Percentiles rank a stretch among this genome's conserved stretches.
Evolutionary conservation across 2,329 filamentous ascomycete species (phyloP).

Genomic region (Sclerotinia trifoliorum): DNA sequence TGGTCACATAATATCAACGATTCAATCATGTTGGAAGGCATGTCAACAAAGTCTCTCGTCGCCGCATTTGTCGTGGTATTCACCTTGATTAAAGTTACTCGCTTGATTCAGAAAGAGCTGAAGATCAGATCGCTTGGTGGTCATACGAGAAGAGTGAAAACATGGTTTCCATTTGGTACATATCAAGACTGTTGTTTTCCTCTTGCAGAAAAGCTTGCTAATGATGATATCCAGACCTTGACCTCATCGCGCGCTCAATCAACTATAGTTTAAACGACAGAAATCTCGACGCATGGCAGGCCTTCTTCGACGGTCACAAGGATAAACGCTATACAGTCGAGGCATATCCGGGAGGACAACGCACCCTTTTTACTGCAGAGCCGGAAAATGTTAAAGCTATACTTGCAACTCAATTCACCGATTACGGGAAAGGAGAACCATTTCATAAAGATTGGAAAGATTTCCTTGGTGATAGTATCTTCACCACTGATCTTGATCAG

Average conservation of each 20-base stretch:
- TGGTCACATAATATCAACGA: neutral
- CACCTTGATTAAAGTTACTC: conserved; percentile 36
- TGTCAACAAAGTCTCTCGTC: conserved; percentile 47
- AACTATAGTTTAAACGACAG: conserved; percentile 43
- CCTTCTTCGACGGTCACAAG: conserved; percentile 43
- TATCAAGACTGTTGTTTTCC: neutral
- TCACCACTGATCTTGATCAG: conserved; percentile 72
- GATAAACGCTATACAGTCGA: conserved; percentile 58
- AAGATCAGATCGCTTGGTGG: conserved; percentile 49
- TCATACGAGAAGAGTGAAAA: conserved; percentile 43
- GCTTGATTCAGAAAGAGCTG: conserved; percentile 45
- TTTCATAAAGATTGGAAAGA: conserved; percentile 75
- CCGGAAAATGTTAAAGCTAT: conserved; percentile 90
- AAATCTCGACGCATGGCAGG: conserved; percentile 61
- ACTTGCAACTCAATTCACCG: conserved; percentile 79
- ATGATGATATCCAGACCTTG: conserved; percentile 53
- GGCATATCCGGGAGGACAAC: conserved; percentile 36
- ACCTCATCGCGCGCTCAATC: conserved; percentile 51
- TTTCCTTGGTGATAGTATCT: conserved; percentile 75
- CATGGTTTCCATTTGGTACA: conserved; percentile 49
- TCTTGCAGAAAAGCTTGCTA: neutral
- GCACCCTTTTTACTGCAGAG: conserved; percentile 68
- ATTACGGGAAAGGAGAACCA: conserved; percentile 76
- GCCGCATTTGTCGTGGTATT: conserved; percentile 26
- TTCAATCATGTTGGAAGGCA: conserved; percentile 32